Evolutionary conservation across 768 basidiomycete genomes (phyloP), one percentile per base, ranked within the genome.

Genomic region (Candolleomyces aberdarensis): DNA sequence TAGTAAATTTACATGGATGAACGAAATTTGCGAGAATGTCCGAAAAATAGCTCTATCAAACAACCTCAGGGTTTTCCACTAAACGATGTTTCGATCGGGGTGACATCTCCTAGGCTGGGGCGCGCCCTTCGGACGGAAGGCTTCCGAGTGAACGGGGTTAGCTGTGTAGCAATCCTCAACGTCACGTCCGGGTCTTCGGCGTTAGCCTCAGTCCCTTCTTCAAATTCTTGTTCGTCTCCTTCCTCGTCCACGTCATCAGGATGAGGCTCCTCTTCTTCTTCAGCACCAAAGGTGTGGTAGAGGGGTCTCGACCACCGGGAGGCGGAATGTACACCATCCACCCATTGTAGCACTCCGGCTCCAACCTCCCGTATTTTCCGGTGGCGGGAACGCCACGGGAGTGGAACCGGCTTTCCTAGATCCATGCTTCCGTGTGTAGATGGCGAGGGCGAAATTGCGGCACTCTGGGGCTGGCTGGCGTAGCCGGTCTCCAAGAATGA

Each of bases 121-220:
- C 83, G 76, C 48, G 81, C 82, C 70, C 79, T 82, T 62, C 85
- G 75, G 7, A 65, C 71, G 56, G 88, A 89, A 13, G 86, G 86
- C 62, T 84, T 85, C 61, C 85, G 80, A 13, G 90, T 91, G 52
- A 91, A 78, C 7, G 86, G 87, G 10, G 87, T 86, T 36, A 79
- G 72, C 63, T 79, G 77, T 40, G 78, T 77, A 60, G 77, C 69
- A 22, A 79, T 69, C 40, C 63, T 75, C 60, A 78, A 61, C 29
- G 74, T 66, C 13, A 62, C 63, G 29, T 78, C 76, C n/a, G 71
- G 76, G 17, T 75, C 73, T 31, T 72, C 77, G 14, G 74, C 71
- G 41, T 66, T 64, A 14, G 67, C 69, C 5, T 65, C 65, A 11
- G 65, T 65, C 59, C 64, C 62, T 22, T 61, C 66, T n/a, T 76